Evolutionary conservation across 768 basidiomycete species (phyloP), one percentile per base, ranked within the genome.

Genomic region (Naganishia antarctica): DNA sequence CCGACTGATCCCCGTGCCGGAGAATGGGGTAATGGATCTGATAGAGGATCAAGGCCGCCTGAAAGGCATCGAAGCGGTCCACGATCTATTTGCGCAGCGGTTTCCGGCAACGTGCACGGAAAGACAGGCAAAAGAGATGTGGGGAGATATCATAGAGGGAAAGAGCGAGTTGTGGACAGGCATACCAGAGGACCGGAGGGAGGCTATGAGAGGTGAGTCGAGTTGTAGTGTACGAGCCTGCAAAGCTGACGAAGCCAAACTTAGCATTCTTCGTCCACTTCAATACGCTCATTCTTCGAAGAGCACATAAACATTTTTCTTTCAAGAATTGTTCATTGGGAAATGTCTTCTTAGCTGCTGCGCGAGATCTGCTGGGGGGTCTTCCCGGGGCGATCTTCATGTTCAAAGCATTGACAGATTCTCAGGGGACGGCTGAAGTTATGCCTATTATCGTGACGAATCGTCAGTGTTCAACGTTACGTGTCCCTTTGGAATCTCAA

Each of bases 181-280:
- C 0, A 90, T 97, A 40, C 90, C 92, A 0, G 83, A 82, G 49
- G 93, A 96, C 73, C 83, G 90, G 68, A 91, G 92, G 76, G 93
- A 97, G 75, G 86, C 86, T 26, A 90, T 97, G 57, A 82, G 92
- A 75, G 89, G 91, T 90, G 78, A 45, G 75, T 61, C 23, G 5
- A n/a, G 16, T 23, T 18, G 43, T 41, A 15, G 26, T 18, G 26
- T 21, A 15, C n/a, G n/a, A n/a, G n/a, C n/a, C n/a, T n/a, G n/a
- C n/a, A n/a, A n/a, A n/a, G n/a, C n/a, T n/a, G n/a, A n/a, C n/a
- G n/a, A n/a, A n/a, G n/a, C n/a, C n/a, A n/a, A n/a, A n/a, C n/a
- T n/a, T n/a, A 91, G 91, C 91, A 0, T 94, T 98, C 74, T 82
- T 98, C 21, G 92, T 97, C 3, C 84, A 91, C 72, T 94, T 96